Percentiles rank a stretch among this genome's conserved stretches.
phyloP scores from a whole-genome alignment of 129 eudicot genomes.

The Escallonia rubra region DNA sequence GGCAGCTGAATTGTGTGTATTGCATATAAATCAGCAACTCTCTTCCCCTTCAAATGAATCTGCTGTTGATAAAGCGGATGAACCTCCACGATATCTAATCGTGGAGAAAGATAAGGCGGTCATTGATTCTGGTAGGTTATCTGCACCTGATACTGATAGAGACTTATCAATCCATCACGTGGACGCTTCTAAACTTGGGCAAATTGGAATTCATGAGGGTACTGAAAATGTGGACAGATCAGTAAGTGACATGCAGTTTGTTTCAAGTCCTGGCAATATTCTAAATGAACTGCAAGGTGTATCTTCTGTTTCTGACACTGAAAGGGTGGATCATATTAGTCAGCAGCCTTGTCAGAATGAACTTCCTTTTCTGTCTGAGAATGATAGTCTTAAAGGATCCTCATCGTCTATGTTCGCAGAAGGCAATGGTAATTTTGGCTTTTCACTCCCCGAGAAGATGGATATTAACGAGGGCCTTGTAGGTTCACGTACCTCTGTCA shows the following conservation, averaged over 20 bases:
- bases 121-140: conserved; percentile 16
- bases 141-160: conserved; percentile 9
- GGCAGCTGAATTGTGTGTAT: conserved; percentile 12
- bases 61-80: conserved; percentile 9
- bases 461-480: conserved; percentile 15
- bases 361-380: conserved; percentile 19
- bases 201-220: conserved; percentile 5
- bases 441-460: conserved; percentile 22
- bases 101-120: conserved; percentile 22
- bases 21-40: conserved; percentile 1
- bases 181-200: background rate
- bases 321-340: conserved; percentile 15
- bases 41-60: conserved; percentile 9
- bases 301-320: conserved; percentile 16
- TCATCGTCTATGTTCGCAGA: conserved; percentile 16
- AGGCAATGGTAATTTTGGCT: conserved; percentile 13
- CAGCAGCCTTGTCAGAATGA: conserved; percentile 26
- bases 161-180: conserved; percentile 1
- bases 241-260: conserved; percentile 2
- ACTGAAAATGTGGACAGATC: conserved; percentile 4
- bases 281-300: conserved; percentile 12
- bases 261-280: conserved; percentile 16
- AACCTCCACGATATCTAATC: conserved; percentile 14
- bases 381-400: conserved; percentile 22
- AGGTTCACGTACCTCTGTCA: conserved; percentile 14